These are phyloP conservation scores for Paramyrothecium sp. DNA, from an alignment of 2,329 filamentous ascomycete species.

Conservation along the genomic window DNA sequence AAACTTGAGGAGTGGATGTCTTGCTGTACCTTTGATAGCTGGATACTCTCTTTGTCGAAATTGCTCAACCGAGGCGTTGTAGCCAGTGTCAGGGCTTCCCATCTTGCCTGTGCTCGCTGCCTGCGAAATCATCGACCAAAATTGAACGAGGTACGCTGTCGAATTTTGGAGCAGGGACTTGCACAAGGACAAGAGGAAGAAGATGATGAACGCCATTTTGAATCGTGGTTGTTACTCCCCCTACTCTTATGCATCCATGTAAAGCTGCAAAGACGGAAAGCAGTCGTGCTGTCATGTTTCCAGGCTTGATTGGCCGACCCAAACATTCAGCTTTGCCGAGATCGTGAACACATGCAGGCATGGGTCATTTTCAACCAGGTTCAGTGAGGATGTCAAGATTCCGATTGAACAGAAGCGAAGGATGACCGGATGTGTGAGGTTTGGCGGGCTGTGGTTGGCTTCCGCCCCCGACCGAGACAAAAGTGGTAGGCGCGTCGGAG, in stretches of 20 bases:
- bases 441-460: not conserved
- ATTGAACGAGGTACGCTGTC: not conserved
- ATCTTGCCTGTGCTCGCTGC: constrained; percentile 2
- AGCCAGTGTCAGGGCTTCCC: constrained; percentile 29
- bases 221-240: too few species aligned
- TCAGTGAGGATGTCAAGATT: too few species aligned
- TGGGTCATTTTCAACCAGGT: too few species aligned
- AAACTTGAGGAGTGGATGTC: constrained; percentile 1
- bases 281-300: too few species aligned
- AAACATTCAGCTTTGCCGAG: too few species aligned
- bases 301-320: too few species aligned
- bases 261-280: too few species aligned
- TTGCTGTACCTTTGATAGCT: constrained; percentile 67
- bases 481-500: constrained; percentile 10
- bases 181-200: not conserved
- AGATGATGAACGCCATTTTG: too few species aligned
- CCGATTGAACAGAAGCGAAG: not conserved
- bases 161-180: not conserved
- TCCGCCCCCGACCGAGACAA: too few species aligned
- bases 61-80: constrained; percentile 58
- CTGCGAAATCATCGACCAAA: not conserved
- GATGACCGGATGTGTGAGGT: not conserved
- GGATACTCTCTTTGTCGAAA: constrained; percentile 64
- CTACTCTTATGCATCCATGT: too few species aligned
- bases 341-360: too few species aligned